phyloP scores from a whole-genome alignment of 495 filamentous ascomycete species.

The Xylaria flabelliformis region DNA sequence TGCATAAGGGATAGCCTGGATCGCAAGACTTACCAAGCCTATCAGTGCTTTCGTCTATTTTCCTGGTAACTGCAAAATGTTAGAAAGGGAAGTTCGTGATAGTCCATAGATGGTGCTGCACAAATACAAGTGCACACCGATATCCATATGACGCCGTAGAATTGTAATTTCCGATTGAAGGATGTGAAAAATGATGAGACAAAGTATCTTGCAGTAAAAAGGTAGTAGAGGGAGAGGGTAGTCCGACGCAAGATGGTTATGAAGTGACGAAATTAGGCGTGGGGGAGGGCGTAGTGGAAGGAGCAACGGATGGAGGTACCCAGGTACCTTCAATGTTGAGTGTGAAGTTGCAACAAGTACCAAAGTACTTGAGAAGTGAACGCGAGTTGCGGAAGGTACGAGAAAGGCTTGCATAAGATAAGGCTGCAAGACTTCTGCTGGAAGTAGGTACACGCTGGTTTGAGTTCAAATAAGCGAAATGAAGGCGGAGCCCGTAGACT shows the following conservation, averaged over 20 bases:
- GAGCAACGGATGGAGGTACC: not conserved
- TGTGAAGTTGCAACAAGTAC: not conserved
- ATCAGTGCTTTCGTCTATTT: not conserved
- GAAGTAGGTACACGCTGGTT: not conserved
- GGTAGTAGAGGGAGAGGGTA: not conserved
- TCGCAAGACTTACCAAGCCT: not conserved
- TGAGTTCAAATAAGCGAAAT: not conserved
- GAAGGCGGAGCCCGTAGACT: not conserved
- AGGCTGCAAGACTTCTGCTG: not conserved
- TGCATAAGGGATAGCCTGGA: not conserved
- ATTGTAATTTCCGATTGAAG: not conserved
- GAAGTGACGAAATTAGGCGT: not conserved
- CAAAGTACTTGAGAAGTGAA: not conserved
- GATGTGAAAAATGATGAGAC: not conserved
- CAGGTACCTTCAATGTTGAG: slow-evolving; percentile 2
- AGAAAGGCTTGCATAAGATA: not conserved
- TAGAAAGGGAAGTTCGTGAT: not conserved
- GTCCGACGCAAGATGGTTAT: not conserved
- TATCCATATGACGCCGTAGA: not conserved
- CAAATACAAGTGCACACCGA: not conserved
- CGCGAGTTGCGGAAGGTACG: not conserved
- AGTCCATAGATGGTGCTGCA: not conserved
- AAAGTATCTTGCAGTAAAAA: not conserved
- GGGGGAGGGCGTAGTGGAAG: not conserved
- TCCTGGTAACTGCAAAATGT: not conserved